Base-by-base conservation (phyloP, 306 rosid genomes). In the Rosa multiflora region DNA sequence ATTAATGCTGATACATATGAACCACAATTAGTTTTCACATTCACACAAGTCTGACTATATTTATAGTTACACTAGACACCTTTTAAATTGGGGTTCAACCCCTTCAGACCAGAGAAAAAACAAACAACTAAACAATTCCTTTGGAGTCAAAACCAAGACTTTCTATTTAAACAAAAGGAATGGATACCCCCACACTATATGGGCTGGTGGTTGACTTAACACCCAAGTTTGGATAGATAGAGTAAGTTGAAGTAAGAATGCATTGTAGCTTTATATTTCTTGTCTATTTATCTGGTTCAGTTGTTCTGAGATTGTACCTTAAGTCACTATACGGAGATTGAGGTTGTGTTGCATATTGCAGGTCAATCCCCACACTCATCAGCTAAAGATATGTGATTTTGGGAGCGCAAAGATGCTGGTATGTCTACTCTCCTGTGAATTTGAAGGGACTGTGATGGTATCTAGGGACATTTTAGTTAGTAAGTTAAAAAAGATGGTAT, bases 331-430 rank as follows among this genome's bases (percentile, higher is more conserved):
- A 42, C 39, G 29, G 20, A 12, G 6, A 14, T 49, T 69, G 53
- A 52, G 26, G 72, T 26, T 79, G 43, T 69, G 62, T 52, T 86
- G 53, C 66, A 73, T 78, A 3, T 72, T 68, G 82, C 86, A 91
- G 97, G 97, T 91, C 68, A 89, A 91, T 88, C 87, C 95, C 35
- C 92, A 88, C 66, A 88, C 91, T 23, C 98, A 94, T 86, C 96
- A 94, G 89, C 89, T 94, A 14, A 91, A 91, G 90, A 89, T 94
- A 79, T 94, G 98, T 59, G 98, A 94, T 85, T 94, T 91, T 83
- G 98, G 98, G 78, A 94, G 98, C 59, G 97, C 98, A 79, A 94
- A 94, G 91, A 90, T 88, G 94, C 82, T 94, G 95, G 98, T 94
- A 85, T 67, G 90, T 73, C 26, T 55, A 1, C 44, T 47, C 56